phyloP scores from a whole-genome alignment of 2,329 filamentous ascomycete species.

The Phaeosphaeriaceae sp. region DNA sequence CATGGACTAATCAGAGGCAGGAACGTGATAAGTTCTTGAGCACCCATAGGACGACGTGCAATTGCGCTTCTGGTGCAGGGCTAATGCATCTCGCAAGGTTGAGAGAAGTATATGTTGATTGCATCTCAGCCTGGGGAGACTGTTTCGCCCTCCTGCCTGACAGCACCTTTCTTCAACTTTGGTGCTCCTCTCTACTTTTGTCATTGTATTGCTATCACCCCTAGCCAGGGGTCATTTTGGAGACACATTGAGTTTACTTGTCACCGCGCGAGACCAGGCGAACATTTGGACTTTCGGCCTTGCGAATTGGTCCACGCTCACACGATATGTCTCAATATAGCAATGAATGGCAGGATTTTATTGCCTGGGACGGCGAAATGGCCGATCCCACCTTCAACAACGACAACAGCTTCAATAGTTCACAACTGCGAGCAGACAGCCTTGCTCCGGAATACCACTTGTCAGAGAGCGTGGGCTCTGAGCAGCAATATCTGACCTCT shows the following conservation, averaged over 20 bases:
- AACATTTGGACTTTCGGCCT: constrained; percentile 2
- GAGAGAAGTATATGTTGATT: constrained; percentile 23
- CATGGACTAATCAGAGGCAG: constrained; percentile 23
- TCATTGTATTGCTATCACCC: constrained; percentile 12
- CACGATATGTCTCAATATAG: constrained; percentile 24
- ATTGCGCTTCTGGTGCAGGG: constrained; percentile 3
- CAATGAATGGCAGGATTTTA: constrained; percentile 38
- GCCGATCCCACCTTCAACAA: constrained; percentile 37
- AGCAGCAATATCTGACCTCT: constrained; percentile 30
- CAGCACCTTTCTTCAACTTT: constrained; percentile 7
- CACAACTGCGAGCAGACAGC: constrained; percentile 10
- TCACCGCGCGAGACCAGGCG: not conserved
- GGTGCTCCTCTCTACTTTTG: constrained; percentile 5
- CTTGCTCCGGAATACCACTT: constrained; percentile 22
- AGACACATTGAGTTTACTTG: not conserved
- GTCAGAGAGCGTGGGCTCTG: constrained; percentile 31
- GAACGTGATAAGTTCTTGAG: constrained; percentile 27
- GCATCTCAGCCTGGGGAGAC: constrained; percentile 14
- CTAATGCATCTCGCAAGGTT: constrained; percentile 11
- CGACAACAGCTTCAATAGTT: constrained; percentile 20
- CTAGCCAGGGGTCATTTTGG: constrained; percentile 10
- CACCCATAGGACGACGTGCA: constrained; percentile 13
- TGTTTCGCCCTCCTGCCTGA: constrained; percentile 10
- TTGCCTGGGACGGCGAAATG: constrained; percentile 40
- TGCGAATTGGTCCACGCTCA: not conserved